These are phyloP conservation scores for Thyridium curvatum DNA, from an alignment of 2,329 filamentous ascomycete species.

Conservation along the genomic window DNA sequence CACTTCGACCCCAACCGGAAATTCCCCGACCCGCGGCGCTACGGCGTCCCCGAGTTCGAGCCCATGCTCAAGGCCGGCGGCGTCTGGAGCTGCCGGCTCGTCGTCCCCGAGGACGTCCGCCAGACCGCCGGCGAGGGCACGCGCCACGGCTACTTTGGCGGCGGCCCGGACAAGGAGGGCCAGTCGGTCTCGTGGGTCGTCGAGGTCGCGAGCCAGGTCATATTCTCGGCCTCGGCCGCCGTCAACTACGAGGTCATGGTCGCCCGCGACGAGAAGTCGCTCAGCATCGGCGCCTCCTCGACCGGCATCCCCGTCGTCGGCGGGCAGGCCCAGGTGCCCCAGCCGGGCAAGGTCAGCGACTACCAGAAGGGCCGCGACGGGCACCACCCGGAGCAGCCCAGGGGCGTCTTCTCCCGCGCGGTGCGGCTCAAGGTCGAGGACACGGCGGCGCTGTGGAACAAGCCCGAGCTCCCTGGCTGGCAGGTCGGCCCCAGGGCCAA, in stretches of 20 bases:
- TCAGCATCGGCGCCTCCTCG: constrained; percentile 51
- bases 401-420: constrained; percentile 79
- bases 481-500: not conserved
- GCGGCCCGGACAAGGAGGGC: constrained; percentile 34
- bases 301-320: constrained; percentile 35
- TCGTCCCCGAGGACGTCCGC: constrained; percentile 72
- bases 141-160: constrained; percentile 37
- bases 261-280: constrained; percentile 76
- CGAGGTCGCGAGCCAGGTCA: constrained; percentile 85
- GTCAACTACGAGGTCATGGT: constrained; percentile 86
- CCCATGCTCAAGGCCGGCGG: constrained; percentile 94
- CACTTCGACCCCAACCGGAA: constrained; percentile 79
- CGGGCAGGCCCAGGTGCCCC: constrained; percentile 42
- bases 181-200: constrained; percentile 77
- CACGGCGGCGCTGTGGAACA: constrained; percentile 87
- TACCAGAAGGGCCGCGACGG: constrained; percentile 61
- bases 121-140: constrained; percentile 55
- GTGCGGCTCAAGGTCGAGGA: constrained; percentile 77
- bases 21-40: constrained; percentile 59
- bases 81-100: constrained; percentile 72
- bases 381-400: constrained; percentile 55
- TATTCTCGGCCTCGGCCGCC: constrained; percentile 84
- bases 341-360: constrained; percentile 69
- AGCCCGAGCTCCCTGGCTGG: constrained; percentile 55
- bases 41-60: constrained; percentile 86